These are phyloP conservation scores for Avicennia marina DNA, from an alignment of 257 asterid genomes.

Conservation along the genomic window DNA sequence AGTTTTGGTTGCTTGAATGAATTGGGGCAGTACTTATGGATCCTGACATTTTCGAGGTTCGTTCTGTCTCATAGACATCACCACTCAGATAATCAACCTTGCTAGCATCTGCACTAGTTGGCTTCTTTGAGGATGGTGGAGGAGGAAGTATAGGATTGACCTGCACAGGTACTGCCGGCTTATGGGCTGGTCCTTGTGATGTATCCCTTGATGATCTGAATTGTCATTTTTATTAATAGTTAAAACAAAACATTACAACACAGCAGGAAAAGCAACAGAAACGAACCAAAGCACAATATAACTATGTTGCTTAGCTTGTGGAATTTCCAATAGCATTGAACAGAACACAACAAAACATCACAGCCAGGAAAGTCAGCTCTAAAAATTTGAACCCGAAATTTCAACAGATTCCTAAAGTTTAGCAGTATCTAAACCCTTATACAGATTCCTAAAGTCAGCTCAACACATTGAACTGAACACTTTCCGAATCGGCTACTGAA, in stretches of 20 bases:
- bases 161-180: constrained; percentile 39
- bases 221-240: background rate
- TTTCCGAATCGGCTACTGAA: too few relatives aligned
- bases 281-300: background rate
- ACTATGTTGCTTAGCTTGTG: background rate
- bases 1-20: constrained; percentile 34
- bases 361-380: too few relatives aligned
- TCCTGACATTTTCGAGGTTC: constrained; percentile 38
- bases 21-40: constrained; percentile 38
- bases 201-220: constrained; percentile 76
- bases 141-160: constrained; percentile 65
- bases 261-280: background rate
- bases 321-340: too few relatives aligned
- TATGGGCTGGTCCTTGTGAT: constrained; percentile 51
- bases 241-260: background rate
- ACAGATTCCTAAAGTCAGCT: too few relatives aligned
- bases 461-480: too few relatives aligned
- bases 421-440: too few relatives aligned
- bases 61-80: constrained; percentile 52
- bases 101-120: constrained; percentile 39
- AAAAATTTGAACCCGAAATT: too few relatives aligned
- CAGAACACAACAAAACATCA: too few relatives aligned
- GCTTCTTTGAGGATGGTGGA: constrained; percentile 67
- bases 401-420: too few relatives aligned
- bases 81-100: constrained; percentile 86